A percentile compares a stretch with the other conserved stretches of the same genome.
Conservation (phyloP, 1,284 basidiomycete genomes). For the Ganoderma multipileum region DNA sequence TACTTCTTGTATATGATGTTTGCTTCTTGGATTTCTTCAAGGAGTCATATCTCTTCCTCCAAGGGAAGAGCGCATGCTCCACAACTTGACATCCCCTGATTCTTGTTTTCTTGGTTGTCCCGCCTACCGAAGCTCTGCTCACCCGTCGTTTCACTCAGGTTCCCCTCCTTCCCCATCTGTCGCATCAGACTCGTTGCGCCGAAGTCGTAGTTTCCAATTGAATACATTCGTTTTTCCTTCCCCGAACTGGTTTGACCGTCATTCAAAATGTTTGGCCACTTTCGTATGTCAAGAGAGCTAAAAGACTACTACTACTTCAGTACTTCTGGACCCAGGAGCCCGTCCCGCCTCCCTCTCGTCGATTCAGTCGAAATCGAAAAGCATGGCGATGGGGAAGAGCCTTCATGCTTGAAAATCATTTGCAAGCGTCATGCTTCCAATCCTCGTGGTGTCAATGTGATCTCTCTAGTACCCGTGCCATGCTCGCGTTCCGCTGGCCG, state of each 20-base stretch:
- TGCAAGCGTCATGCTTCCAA: too few relatives aligned
- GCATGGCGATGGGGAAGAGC: too few relatives aligned
- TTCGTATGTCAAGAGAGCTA: too few relatives aligned
- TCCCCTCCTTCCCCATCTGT: background rate
- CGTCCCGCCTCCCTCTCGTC: too few relatives aligned
- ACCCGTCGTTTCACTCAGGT: background rate
- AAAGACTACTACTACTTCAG: too few relatives aligned
- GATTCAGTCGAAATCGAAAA: too few relatives aligned
- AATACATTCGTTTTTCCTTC: background rate
- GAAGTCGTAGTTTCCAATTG: background rate
- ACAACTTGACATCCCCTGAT: slow-evolving; percentile 62
- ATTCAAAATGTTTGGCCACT: background rate
- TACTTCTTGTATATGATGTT: slow-evolving; percentile 31
- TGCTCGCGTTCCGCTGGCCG: too few relatives aligned
- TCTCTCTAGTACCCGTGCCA: too few relatives aligned
- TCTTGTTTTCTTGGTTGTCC: background rate
- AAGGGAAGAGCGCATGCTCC: slow-evolving; percentile 66
- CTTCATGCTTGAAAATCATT: too few relatives aligned
- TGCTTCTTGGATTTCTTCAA: slow-evolving; percentile 81
- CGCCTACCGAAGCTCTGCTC: background rate
- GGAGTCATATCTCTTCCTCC: slow-evolving; percentile 66
- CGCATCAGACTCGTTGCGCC: background rate
- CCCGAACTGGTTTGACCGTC: background rate
- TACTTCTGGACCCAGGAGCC: too few relatives aligned
- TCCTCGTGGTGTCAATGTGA: too few relatives aligned